Percentiles rank a stretch among this genome's conserved stretches.
phyloP scores from a whole-genome alignment of 1,139 yeast species.

The Lodderomyces pseudojiufengensis region DNA sequence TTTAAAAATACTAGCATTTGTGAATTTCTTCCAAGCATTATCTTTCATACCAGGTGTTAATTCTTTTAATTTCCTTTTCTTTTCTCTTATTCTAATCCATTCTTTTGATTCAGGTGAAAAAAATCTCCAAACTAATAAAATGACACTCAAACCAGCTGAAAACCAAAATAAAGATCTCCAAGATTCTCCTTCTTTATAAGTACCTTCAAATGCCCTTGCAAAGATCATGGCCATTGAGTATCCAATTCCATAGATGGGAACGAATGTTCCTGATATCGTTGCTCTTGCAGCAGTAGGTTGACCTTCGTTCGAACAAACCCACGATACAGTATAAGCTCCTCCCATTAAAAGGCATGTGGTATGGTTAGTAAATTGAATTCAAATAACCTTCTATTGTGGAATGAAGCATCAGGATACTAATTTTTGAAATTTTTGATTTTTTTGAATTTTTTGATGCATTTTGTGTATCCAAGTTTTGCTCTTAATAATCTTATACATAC shows the following conservation, averaged over 20 bases:
- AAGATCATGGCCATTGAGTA: slow-evolving; percentile 35
- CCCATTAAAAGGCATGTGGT: too few species aligned
- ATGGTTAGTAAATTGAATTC: too few species aligned
- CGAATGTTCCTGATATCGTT: slow-evolving; percentile 34
- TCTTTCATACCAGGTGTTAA: slow-evolving; percentile 2
- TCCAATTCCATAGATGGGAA: slow-evolving; percentile 40
- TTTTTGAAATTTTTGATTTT: too few species aligned
- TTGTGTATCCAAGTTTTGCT: too few species aligned
- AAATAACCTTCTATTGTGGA: too few species aligned
- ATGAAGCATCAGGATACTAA: too few species aligned
- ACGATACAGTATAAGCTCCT: slow-evolving; percentile 30
- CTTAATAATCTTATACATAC: too few species aligned
- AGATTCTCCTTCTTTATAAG: slow-evolving; percentile 44
- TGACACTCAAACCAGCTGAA: slow-evolving; percentile 54
- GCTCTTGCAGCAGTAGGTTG: slow-evolving; percentile 35
- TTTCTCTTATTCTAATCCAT: slow-evolving; percentile 17
- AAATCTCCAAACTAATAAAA: slow-evolving; percentile 32
- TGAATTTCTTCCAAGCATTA: slow-evolving; percentile 5
- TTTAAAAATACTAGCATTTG: slow-evolving; percentile 16
- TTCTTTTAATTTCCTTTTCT: slow-evolving; percentile 12
- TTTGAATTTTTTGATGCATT: too few species aligned
- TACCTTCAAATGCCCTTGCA: slow-evolving; percentile 53
- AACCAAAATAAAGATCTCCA: slow-evolving; percentile 86
- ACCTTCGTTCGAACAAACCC: slow-evolving; percentile 35
- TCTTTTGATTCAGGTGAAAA: slow-evolving; percentile 33